A percentile compares a stretch with the other conserved stretches of the same genome.
Conservation (phyloP, 768 basidiomycete species). For the Lactifluus subvellereus region DNA sequence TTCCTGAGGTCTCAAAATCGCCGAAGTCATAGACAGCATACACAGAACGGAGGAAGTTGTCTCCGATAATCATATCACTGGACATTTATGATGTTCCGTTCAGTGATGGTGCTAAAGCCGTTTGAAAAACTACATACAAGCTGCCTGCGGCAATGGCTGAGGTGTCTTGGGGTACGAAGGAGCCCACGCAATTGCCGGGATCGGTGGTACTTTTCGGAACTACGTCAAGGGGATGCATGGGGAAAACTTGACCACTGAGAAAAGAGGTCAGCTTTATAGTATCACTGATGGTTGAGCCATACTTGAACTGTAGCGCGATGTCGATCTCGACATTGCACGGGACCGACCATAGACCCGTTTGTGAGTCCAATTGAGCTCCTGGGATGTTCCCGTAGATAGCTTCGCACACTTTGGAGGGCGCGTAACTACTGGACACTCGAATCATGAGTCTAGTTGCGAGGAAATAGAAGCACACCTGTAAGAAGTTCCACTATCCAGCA, state of each 20-base stretch:
- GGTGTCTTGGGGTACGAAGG: slow-evolving; percentile 62
- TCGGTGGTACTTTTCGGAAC: slow-evolving; percentile 44
- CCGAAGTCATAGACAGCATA: slow-evolving; percentile 85
- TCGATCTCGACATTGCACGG: slow-evolving; percentile 74
- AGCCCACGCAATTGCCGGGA: slow-evolving; percentile 56
- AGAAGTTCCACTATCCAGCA: slow-evolving; percentile 79
- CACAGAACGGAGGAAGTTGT: slow-evolving; percentile 75
- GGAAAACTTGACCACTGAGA: slow-evolving; percentile 61
- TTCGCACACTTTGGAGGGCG: slow-evolving; percentile 53
- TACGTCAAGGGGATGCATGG: slow-evolving; percentile 76
- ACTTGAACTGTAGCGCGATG: slow-evolving; percentile 76
- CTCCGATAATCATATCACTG: slow-evolving; percentile 81
- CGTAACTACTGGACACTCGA: slow-evolving; percentile 46
- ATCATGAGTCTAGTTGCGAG: slow-evolving; percentile 6
- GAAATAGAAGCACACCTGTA: slow-evolving; percentile 50
- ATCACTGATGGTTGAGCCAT: slow-evolving; percentile 25
- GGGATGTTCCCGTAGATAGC: slow-evolving; percentile 62
- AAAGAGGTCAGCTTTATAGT: neutral
- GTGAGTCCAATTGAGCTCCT: slow-evolving; percentile 55
- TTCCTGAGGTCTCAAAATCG: slow-evolving; percentile 57
- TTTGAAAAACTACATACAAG: slow-evolving; percentile 38
- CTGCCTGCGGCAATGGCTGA: slow-evolving; percentile 50
- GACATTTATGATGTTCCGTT: slow-evolving; percentile 9
- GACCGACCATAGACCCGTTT: slow-evolving; percentile 58
- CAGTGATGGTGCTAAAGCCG: neutral